Evolutionary conservation across 805 yeast genomes (phyloP).

Genomic region (Pichia ethanolica): DNA sequence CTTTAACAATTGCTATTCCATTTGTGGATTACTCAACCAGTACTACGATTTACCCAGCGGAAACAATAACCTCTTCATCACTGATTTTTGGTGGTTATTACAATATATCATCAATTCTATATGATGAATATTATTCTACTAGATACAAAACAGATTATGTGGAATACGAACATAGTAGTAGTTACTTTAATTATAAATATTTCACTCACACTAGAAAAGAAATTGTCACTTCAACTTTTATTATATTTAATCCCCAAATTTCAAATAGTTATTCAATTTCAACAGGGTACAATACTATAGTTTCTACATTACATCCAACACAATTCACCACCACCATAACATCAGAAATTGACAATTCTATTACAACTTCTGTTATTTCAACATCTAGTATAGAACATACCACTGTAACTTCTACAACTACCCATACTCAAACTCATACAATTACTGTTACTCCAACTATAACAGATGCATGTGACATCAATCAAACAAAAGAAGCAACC

Average conservation of each 20-base stretch:
- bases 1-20: constrained; percentile 4
- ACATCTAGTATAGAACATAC: too few species aligned
- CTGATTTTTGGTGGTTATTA: background rate
- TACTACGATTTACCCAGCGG: background rate
- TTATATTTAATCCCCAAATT: background rate
- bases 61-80: background rate
- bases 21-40: constrained; percentile 6
- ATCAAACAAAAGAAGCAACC: too few species aligned
- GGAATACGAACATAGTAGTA: too few species aligned
- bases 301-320: background rate
- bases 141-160: background rate
- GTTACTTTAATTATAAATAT: background rate
- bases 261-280: background rate
- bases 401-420: too few species aligned
- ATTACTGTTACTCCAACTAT: too few species aligned
- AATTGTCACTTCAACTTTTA: background rate
- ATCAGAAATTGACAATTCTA: background rate
- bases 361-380: too few species aligned
- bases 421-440: too few species aligned
- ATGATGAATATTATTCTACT: background rate
- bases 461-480: too few species aligned
- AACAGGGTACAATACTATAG: background rate
- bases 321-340: background rate
- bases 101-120: background rate
- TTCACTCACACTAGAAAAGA: background rate